Percentiles rank a stretch among this genome's conserved stretches.
These are phyloP conservation scores for Cucurbita ficifolia DNA, from an alignment of 306 rosid species.

Conservation along the genomic window DNA sequence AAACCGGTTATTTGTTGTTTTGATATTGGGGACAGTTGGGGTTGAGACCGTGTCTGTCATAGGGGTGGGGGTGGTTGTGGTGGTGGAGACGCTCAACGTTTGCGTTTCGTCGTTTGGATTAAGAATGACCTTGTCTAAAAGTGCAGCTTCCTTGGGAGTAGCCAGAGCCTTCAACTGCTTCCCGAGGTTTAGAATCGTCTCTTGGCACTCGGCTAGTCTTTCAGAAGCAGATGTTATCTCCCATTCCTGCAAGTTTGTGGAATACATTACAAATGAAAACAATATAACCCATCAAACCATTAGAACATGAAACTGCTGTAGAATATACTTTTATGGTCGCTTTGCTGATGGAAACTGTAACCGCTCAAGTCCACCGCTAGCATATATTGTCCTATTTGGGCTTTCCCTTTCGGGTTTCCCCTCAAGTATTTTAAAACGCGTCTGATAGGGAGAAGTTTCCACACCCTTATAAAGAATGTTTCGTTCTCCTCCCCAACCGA, in stretches of 20 bases:
- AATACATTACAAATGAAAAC: not conserved
- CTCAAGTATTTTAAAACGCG: too few species aligned
- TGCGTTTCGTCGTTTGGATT: constrained; percentile 13
- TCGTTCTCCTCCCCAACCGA: too few species aligned
- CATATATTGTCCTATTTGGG: too few species aligned
- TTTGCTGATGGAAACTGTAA: not conserved
- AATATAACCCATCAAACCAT: not conserved
- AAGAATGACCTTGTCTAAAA: constrained; percentile 40
- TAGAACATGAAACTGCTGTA: not conserved
- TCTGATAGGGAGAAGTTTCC: too few species aligned
- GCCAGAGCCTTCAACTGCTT: constrained; percentile 86
- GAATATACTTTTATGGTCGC: not conserved
- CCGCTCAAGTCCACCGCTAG: too few species aligned
- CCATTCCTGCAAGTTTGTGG: constrained; percentile 41
- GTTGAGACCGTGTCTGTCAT: constrained; percentile 1
- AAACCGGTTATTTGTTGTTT: constrained; percentile 23
- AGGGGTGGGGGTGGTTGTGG: constrained; percentile 9
- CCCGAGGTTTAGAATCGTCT: constrained; percentile 74
- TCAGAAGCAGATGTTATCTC: constrained; percentile 86
- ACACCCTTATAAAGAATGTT: too few species aligned
- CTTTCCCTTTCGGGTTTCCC: too few species aligned
- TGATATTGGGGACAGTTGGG: constrained; percentile 13
- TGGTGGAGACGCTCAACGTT: not conserved
- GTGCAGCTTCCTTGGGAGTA: constrained; percentile 47
- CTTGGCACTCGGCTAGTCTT: constrained; percentile 93